Evolutionary conservation across 2,329 filamentous ascomycete species (phyloP).

Genomic region (Cladosporium sp.): DNA sequence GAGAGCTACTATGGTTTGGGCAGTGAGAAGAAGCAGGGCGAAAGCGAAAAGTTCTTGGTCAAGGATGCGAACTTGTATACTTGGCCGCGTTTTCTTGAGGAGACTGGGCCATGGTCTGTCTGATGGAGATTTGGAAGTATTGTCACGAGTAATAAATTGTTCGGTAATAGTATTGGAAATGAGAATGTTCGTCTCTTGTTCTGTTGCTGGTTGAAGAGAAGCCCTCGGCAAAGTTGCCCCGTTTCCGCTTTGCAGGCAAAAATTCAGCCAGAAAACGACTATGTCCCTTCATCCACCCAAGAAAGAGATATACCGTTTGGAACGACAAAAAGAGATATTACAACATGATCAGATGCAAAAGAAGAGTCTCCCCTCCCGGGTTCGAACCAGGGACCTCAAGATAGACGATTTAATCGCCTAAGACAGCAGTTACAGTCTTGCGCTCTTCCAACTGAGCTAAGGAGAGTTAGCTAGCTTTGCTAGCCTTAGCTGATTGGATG

Average conservation of each 20-base stretch:
- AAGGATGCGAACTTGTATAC: slow-evolving; percentile 18
- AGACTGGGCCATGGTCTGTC: slow-evolving; percentile 16
- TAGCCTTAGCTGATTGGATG: too few species aligned
- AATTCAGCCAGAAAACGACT: too few species aligned
- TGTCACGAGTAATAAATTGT: too few species aligned
- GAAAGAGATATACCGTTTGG: too few species aligned
- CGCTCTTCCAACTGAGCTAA: slow-evolving; percentile 11
- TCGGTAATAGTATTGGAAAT: too few species aligned
- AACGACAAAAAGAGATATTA: background rate
- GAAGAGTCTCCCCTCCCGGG: slow-evolving; percentile 8
- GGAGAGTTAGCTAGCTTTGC: background rate
- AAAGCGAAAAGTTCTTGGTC: slow-evolving; percentile 24
- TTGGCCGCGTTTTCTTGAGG: slow-evolving; percentile 19
- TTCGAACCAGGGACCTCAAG: slow-evolving; percentile 10
- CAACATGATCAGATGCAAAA: background rate
- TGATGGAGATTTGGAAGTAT: background rate
- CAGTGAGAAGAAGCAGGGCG: slow-evolving; percentile 23
- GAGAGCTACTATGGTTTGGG: slow-evolving; percentile 27
- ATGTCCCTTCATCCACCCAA: too few species aligned
- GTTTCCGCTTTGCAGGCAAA: too few species aligned
- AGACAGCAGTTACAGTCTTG: slow-evolving; percentile 8
- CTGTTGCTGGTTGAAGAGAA: too few species aligned
- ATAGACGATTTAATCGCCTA: background rate
- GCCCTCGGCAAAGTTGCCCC: too few species aligned
- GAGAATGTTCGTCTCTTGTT: too few species aligned